phyloP scores from a whole-genome alignment of 306 rosid species.

The Dalbergia cochinchinensis region DNA sequence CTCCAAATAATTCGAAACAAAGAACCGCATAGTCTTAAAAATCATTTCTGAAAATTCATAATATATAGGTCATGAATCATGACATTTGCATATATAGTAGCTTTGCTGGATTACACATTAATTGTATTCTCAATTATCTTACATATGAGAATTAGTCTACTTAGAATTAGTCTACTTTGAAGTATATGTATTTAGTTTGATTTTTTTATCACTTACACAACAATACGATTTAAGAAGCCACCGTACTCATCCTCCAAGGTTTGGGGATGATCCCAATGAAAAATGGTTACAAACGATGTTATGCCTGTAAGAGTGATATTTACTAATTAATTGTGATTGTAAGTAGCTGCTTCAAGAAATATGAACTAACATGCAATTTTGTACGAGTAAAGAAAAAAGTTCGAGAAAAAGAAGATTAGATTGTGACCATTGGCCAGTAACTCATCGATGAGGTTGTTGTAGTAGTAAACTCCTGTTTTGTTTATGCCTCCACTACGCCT shows the following conservation, averaged over 20 bases:
- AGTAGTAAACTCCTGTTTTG: constrained; percentile 60
- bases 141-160: too few species aligned
- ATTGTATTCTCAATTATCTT: too few species aligned
- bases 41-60: constrained; percentile 48
- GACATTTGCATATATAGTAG: neutral
- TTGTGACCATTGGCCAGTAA: constrained; percentile 57
- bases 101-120: too few species aligned
- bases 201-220: constrained; percentile 54
- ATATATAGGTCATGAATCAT: neutral
- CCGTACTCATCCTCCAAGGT: constrained; percentile 63
- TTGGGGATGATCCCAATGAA: constrained; percentile 81
- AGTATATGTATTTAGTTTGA: too few species aligned
- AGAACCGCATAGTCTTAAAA: constrained; percentile 58
- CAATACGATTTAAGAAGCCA: constrained; percentile 56
- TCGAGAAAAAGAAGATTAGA: neutral
- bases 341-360: neutral
- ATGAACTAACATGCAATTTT: too few species aligned
- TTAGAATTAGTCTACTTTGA: too few species aligned
- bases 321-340: neutral
- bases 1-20: constrained; percentile 67
- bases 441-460: constrained; percentile 65
- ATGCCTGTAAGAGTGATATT: constrained; percentile 38
- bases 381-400: too few species aligned
- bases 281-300: constrained; percentile 62
- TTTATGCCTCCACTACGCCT: constrained; percentile 63